Percentiles rank a stretch among this genome's conserved stretches.
Conservation (phyloP, 257 asterid genomes). For the Ehretia macrophylla region DNA sequence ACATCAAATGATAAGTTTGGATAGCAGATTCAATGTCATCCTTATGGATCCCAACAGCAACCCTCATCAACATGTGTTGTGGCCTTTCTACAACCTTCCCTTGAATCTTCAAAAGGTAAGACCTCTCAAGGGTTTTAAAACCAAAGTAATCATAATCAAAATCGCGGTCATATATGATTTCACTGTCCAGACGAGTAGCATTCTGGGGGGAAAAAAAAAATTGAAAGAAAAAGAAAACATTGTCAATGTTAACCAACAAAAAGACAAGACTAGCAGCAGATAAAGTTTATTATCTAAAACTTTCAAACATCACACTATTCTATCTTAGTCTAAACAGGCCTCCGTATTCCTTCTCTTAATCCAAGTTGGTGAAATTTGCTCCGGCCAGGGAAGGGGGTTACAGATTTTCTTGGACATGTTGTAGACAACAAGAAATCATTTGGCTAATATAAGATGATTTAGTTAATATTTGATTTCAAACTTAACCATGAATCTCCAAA, state of each 20-base stretch:
- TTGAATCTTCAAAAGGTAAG: conserved; percentile 71
- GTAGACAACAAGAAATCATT: no score
- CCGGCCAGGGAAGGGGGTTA: no score
- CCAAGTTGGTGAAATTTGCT: no score
- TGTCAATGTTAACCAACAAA: background rate
- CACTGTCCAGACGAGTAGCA: conserved; percentile 80
- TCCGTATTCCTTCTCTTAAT: no score
- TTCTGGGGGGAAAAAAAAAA: conserved; percentile 45
- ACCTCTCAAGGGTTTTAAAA: conserved; percentile 90
- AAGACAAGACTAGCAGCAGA: background rate
- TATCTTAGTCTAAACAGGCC: no score
- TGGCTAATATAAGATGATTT: no score
- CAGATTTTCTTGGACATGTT: no score
- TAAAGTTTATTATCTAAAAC: no score
- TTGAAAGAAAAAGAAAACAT: conserved; percentile 1
- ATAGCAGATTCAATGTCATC: conserved; percentile 72
- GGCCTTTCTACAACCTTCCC: conserved; percentile 95
- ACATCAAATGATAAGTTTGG: conserved; percentile 75
- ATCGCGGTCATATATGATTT: conserved; percentile 88
- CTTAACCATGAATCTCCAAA: no score
- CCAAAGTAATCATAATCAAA: conserved; percentile 92
- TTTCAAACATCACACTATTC: no score
- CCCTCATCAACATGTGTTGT: conserved; percentile 97
- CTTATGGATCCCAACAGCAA: conserved; percentile 89
- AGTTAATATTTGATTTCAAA: no score